Conservation (phyloP, 176 grass and related monocot genomes). For the Themeda triandra region DNA sequence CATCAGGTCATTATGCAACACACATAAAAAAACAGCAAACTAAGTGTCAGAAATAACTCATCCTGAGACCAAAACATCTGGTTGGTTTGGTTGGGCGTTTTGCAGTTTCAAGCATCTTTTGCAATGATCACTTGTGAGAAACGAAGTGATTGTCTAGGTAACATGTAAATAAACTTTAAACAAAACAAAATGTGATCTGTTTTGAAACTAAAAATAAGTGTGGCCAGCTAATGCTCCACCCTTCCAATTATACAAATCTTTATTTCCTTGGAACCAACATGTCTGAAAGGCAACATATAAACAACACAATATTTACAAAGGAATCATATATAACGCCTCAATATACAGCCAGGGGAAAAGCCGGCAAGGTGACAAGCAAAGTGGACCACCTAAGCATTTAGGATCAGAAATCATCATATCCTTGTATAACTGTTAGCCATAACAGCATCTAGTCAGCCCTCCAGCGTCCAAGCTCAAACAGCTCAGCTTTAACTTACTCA, state of each 20-base stretch:
- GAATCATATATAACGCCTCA: not conserved
- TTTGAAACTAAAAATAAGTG: not conserved
- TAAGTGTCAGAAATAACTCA: too few relatives aligned
- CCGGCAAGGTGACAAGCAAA: slow-evolving; percentile 3
- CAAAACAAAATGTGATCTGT: not conserved
- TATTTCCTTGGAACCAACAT: slow-evolving; percentile 5
- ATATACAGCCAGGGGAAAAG: not conserved
- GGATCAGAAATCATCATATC: not conserved
- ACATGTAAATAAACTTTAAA: not conserved
- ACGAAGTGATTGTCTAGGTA: not conserved
- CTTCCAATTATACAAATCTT: not conserved
- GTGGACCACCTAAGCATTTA: not conserved
- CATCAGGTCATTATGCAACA: too few relatives aligned
- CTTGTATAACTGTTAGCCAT: not conserved
- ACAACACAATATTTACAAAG: not conserved
- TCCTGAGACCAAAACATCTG: too few relatives aligned
- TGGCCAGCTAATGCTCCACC: not conserved
- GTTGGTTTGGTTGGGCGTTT: not conserved
- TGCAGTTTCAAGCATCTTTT: not conserved
- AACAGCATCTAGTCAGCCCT: not conserved
- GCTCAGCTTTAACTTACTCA: slow-evolving; percentile 16
- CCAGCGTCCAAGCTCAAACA: not conserved
- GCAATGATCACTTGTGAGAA: not conserved
- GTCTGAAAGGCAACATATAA: not conserved
- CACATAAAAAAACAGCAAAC: too few relatives aligned